Evolutionary conservation across 768 basidiomycete genomes (phyloP), one percentile per base, ranked within the genome.

Genomic region (Kwoniella europaea): DNA sequence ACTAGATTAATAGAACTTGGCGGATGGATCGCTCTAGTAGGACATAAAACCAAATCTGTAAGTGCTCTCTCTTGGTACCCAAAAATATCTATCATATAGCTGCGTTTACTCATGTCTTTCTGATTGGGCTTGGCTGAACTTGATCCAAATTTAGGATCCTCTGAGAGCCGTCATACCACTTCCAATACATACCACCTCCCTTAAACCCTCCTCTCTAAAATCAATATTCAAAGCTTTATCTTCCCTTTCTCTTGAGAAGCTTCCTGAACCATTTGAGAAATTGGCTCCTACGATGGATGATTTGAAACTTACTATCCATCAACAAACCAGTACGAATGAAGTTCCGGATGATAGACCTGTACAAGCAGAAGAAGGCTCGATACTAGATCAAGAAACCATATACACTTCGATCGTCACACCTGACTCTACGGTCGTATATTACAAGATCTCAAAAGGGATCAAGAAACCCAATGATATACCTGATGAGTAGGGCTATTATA

Each of bases 381-480:
- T 50, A 10, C 29, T 83, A 3, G 82, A 83, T 64, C 71, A 65
- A 53, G 78, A 80, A 29, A 80, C 76, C 53, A 66, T 83, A 41
- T 83, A 81, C 65, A 71, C 79, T 15, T 79, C 79, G 4, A 81
- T 83, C 27, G 75, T 75, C 10, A 78, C 81, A 3, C 71, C 74
- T 3, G 82, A 83, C 59, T 79, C 78, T 3, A 81, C 81, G 1
- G 79, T 82, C 0, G 82, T 83, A 0, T 83, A 83, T 66, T 83
- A 83, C 65, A 82, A 80, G 62, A 63, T 83, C 10, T 72, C 74
- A 10, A 81, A 79, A 63, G 82, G 82, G 6, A 82, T 83, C 67
- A 82, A 82, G 71, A 83, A 83, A 62, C 82, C 82, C 7, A 75
- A 76, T 44, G 82, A 83, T 73, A 77, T 83, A 35, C 82, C 82